Base-by-base conservation (phyloP, 192 early-diverging fungal species). In the Jimgerdemannia lactiflua region DNA sequence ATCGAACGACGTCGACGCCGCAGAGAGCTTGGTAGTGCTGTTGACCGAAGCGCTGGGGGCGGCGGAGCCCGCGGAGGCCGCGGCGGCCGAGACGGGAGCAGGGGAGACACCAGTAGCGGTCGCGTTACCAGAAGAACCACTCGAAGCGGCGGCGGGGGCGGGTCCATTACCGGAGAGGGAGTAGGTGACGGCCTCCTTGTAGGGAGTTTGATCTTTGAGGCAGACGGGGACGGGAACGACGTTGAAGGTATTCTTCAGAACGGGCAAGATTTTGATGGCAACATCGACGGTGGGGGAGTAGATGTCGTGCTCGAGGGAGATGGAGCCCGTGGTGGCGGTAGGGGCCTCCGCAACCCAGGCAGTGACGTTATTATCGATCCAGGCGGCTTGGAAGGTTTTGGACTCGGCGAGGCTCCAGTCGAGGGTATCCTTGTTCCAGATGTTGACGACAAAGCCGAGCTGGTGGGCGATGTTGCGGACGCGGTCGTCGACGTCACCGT, bases 401-500 rank as follows among this genome's bases (percentile, higher is more conserved):
- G 79, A 79, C 19, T 75, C 77, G 19, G 79, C 78, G 64, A 87
- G 70, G n/a, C 81, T 78, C 86, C 86, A 87, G 76, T 87, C 86
- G 44, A 78, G 65, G 39, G 77, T 78, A 64, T 82, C 81, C 67
- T 74, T 44, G 65, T 82, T 77, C 81, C 81, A 82, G 39, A 82
- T 42, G 17, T 78, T 66, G 43, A 77, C 78, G 8, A 43, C 20
- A 59, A 82, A 69, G 67, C 81, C 81, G 77, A 82, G 78, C 63
- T 82, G 81, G 68, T 69, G 71, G 65, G 81, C 81, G 39, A 82
- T 82, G 39, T 77, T 71, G 43, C 86, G 84, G 59, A 87, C 86
- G 72, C 86, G 86, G 74, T 84, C 83, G 75, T 87, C 85, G 39
- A 85, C 84, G 64, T 85, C 86, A 42, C 87, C 87, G 80, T 80